Conservation (phyloP, 75 land plant genomes). For the Selaginella moellendorffii region DNA sequence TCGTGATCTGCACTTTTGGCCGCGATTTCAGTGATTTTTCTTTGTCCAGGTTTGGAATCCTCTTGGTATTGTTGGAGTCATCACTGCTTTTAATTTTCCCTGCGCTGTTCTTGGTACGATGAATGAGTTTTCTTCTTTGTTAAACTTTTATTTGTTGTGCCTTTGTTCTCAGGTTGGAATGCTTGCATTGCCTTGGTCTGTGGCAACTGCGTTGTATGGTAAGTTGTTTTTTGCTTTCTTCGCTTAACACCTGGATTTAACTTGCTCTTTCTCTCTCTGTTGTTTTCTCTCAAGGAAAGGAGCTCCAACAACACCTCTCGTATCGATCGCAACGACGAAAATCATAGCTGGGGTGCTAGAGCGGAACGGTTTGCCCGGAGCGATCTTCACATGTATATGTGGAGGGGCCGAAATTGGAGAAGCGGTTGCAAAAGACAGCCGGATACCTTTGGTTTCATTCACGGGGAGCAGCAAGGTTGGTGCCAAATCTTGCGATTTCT, state of each 20-base stretch:
- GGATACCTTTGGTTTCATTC: constrained; percentile 81
- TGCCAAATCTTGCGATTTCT: background rate
- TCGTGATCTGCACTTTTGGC: too few relatives aligned
- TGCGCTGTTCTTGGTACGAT: constrained; percentile 88
- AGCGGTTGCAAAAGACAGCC: constrained; percentile 63
- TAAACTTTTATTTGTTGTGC: constrained; percentile 1
- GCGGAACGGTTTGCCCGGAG: constrained; percentile 69
- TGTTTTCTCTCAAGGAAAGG: constrained; percentile 64
- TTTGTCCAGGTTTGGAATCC: constrained; percentile 83
- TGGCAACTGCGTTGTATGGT: constrained; percentile 97
- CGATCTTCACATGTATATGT: constrained; percentile 80
- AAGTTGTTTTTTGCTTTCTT: constrained; percentile 14
- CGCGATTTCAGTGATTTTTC: too few relatives aligned
- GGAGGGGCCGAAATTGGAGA: constrained; percentile 93
- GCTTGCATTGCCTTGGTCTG: constrained; percentile 93
- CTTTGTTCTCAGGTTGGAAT: constrained; percentile 99
- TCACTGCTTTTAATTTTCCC: constrained; percentile 91
- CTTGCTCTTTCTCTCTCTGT: background rate
- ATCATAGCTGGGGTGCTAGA: constrained; percentile 65
- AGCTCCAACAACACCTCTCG: constrained; percentile 83
- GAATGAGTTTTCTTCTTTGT: background rate
- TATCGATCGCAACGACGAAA: constrained; percentile 77
- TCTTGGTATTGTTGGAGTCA: constrained; percentile 87
- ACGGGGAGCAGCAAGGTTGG: constrained; percentile 90
- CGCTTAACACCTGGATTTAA: background rate